Percentiles rank a stretch among this genome's conserved stretches.
phyloP scores from a whole-genome alignment of 1,284 basidiomycete species.

The Cutaneotrichosporon curvatum region DNA sequence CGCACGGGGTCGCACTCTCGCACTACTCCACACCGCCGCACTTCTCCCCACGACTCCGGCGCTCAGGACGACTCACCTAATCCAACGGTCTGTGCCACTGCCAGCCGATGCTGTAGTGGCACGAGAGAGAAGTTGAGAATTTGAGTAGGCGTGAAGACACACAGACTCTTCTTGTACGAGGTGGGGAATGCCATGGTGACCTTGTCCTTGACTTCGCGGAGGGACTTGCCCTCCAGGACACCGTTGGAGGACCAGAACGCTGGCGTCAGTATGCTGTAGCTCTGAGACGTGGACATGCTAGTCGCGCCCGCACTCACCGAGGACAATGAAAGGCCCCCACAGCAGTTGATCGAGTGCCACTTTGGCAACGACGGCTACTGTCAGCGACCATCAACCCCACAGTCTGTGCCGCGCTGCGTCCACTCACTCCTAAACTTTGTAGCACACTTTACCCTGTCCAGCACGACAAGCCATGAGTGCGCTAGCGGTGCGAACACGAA shows the following conservation, averaged over 20 bases:
- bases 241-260: slow-evolving; percentile 40
- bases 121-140: slow-evolving; percentile 72
- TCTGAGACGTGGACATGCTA: not conserved
- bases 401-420: too few relatives aligned
- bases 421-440: slow-evolving; percentile 13
- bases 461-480: slow-evolving; percentile 12
- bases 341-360: slow-evolving; percentile 14
- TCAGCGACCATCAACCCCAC: slow-evolving; percentile 1
- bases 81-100: slow-evolving; percentile 67
- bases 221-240: slow-evolving; percentile 37
- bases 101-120: slow-evolving; percentile 70
- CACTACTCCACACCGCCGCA: not conserved
- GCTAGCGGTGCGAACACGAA: slow-evolving; percentile 17
- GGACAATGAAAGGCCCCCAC: slow-evolving; percentile 19
- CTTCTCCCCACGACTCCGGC: not conserved
- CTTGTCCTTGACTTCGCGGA: slow-evolving; percentile 34
- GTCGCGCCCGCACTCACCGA: slow-evolving; percentile 4
- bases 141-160: slow-evolving; percentile 71
- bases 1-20: too few relatives aligned
- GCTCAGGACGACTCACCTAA: slow-evolving; percentile 50
- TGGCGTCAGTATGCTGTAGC: slow-evolving; percentile 2
- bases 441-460: slow-evolving; percentile 9
- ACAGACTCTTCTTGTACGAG: slow-evolving; percentile 37
- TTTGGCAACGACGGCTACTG: slow-evolving; percentile 8
- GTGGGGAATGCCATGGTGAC: slow-evolving; percentile 35